Evolutionary conservation across 768 basidiomycete genomes (phyloP), one percentile per base, ranked within the genome.

Genomic region (Suillus occidentalis): DNA sequence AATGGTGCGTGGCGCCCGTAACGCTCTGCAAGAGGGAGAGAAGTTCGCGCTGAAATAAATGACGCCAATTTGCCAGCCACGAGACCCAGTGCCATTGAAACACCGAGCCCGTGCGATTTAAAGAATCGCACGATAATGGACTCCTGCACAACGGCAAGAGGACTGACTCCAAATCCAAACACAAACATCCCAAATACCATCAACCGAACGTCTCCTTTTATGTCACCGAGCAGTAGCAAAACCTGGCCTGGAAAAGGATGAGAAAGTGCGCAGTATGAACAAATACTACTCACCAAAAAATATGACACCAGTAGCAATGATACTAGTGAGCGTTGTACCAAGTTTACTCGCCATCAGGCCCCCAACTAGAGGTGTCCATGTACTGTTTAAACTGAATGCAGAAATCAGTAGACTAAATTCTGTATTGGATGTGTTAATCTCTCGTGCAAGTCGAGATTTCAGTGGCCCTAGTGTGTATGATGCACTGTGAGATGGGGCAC

Each of bases 51-150:
- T 28, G 91, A 85, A 40, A 92, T 66, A 72, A 94, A 95, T 6
- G 90, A 90, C 0, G 90, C 85, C 12, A 83, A 86, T 74, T 94
- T 95, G 42, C 93, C 93, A 4, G 86, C 89, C 28, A 95, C 83
- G 18, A 95, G 87, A 25, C 92, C 93, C n/a, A 94, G 81, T 0
- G 91, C 91, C 78, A 95, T 85, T 1, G 90, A 89, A 9, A 89
- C 79, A 1, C 90, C 92, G 1, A 94, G 80, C 2, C 90, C 90
- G 72, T 88, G 89, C 0, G 87, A 84, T 67, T 84, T 85, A 80
- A 92, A 94, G 78, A 91, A 91, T 31, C 89, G 88, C 50, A 92
- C 89, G 60, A 94, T 91, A 67, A 93, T 92, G 7, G 89, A 89
- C 74, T 94, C 92, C 77, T 91, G 93, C 1, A 90, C 87, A 8